phyloP scores from a whole-genome alignment of 1,284 basidiomycete genomes.

The Trametes hirsuta region DNA sequence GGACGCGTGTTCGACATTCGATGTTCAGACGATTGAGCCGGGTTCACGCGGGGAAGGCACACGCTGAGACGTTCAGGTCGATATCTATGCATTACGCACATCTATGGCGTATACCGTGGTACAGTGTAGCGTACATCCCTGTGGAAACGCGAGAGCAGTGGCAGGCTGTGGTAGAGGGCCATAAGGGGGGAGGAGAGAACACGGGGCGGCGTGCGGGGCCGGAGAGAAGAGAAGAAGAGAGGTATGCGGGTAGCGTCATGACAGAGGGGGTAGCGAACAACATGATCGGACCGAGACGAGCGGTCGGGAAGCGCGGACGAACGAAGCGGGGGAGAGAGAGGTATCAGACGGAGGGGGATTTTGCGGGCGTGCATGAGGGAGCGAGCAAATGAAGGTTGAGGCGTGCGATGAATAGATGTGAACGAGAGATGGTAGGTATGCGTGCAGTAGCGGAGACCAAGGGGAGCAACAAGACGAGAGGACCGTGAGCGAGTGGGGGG shows the following conservation, averaged over 20 bases:
- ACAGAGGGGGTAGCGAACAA: conserved; percentile 5
- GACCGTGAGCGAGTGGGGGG: conserved; percentile 6
- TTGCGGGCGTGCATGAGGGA: background rate
- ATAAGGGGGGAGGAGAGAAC: conserved; percentile 5
- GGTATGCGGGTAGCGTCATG: conserved; percentile 9
- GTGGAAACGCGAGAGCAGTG: conserved; percentile 1
- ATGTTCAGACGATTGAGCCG: background rate
- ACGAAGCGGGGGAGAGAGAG: background rate
- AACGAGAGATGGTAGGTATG: conserved; percentile 10
- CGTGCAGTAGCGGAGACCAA: background rate
- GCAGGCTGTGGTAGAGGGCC: conserved; percentile 2
- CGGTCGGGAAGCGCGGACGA: background rate
- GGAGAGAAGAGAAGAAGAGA: conserved; percentile 3
- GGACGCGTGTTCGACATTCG: background rate
- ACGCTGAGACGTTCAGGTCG: background rate
- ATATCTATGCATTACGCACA: conserved; percentile 25
- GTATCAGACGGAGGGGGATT: conserved; percentile 3
- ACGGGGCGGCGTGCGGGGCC: background rate
- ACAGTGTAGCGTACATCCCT: conserved; percentile 27
- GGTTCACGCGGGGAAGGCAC: background rate
- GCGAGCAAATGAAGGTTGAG: background rate
- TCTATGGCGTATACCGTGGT: conserved; percentile 23
- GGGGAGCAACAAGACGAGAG: conserved; percentile 8
- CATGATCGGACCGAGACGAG: conserved; percentile 8
- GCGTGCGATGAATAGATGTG: conserved; percentile 3